A percentile compares a stretch with the other conserved stretches of the same genome.
These are phyloP conservation scores for Chlorella sp. DNA, from an alignment of 139 green algal genomes.

Conservation along the genomic window DNA sequence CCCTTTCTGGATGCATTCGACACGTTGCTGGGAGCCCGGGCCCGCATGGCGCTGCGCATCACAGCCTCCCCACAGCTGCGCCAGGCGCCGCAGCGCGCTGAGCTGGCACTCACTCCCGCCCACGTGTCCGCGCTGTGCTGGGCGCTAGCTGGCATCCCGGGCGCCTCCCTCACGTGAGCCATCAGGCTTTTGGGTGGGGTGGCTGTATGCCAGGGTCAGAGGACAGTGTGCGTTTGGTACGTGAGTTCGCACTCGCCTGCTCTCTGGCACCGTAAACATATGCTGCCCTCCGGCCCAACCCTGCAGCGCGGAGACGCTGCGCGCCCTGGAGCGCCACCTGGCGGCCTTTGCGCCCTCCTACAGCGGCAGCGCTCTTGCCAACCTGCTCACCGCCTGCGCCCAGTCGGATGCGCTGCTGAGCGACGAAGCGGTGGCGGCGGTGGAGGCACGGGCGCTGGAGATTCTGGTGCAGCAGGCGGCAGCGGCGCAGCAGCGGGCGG, in stretches of 20 bases:
- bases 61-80: background rate
- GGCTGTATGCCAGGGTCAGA: too few species aligned
- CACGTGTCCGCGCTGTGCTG: too few species aligned
- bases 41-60: background rate
- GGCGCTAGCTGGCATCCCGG: background rate
- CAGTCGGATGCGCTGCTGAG: background rate
- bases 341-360: background rate
- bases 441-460: background rate
- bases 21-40: conserved; percentile 5
- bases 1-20: conserved; percentile 12
- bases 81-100: background rate
- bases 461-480: background rate
- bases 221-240: too few species aligned
- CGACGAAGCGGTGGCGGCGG: background rate
- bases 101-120: conserved; percentile 4
- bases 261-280: too few species aligned
- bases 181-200: too few species aligned
- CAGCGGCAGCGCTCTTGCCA: background rate
- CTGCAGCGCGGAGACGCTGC: background rate
- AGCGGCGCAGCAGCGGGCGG: background rate
- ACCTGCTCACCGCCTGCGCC: background rate
- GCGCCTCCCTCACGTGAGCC: conserved; percentile 6
- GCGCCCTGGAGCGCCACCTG: conserved; percentile 6
- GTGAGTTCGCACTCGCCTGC: too few species aligned
- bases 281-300: too few species aligned